phyloP scores from a whole-genome alignment of 148 eudicot species.

The Rhododendron williamsianum region DNA sequence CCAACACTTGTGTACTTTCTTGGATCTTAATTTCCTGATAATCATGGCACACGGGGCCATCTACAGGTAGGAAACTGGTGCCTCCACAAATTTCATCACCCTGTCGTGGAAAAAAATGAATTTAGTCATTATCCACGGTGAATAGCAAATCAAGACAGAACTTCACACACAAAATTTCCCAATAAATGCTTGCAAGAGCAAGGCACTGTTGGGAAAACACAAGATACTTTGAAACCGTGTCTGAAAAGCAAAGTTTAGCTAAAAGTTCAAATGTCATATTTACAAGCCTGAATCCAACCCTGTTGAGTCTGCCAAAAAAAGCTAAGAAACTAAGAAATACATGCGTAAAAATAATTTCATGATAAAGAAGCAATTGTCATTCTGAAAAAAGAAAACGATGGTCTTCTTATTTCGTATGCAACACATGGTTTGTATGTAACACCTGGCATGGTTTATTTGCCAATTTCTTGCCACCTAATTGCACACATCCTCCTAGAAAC shows the following conservation, averaged over 20 bases:
- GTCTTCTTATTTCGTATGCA: background rate
- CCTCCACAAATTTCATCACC: conserved; percentile 56
- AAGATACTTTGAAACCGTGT: background rate
- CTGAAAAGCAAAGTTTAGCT: background rate
- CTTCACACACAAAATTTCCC: background rate
- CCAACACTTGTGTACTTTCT: conserved; percentile 82
- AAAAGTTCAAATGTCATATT: too few relatives aligned
- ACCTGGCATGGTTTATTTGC: background rate
- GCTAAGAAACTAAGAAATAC: background rate
- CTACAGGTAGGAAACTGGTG: conserved; percentile 57
- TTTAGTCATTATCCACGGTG: background rate
- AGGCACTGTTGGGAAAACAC: background rate
- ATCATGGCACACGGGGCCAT: conserved; percentile 70
- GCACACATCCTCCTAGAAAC: background rate
- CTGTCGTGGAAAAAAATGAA: conserved; percentile 16
- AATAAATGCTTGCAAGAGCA: background rate
- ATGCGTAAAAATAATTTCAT: background rate
- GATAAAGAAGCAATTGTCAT: background rate
- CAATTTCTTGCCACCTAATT: background rate
- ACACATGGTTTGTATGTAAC: background rate
- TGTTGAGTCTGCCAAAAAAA: background rate
- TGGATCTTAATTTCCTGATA: conserved; percentile 97
- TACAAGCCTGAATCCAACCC: background rate
- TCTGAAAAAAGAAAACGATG: background rate
- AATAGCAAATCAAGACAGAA: background rate